Base-by-base conservation (phyloP, 768 basidiomycete genomes). In the Lentinula raphanica region DNA sequence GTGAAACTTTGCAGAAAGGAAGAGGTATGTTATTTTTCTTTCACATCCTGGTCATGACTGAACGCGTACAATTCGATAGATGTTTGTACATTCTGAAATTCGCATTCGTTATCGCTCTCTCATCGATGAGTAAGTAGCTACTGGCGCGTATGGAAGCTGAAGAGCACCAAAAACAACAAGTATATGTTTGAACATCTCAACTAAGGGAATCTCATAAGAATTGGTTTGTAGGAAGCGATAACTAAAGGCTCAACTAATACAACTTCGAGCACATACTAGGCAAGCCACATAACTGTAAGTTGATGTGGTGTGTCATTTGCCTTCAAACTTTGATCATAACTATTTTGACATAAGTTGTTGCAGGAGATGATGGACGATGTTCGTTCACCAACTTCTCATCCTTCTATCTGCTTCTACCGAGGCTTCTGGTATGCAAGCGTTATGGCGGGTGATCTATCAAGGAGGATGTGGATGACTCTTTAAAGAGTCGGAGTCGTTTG, bases 1-100 rank as follows among this genome's bases (percentile, higher is more conserved):
- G 71, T 23, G 77, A 84, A 49, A 83, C 82, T 3, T 68, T 86
- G 60, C 72, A 73, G 50, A 73, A 77, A 54, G 82, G 82, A 55
- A 74, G 76, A 81, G 84, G 85, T 84, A 67, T 58, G 80, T 71
- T 49, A 46, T 6, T 2, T 17, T 40, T 48, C 17, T 21, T 38
- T 42, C 2, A n/a, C 21, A 25, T 51, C 49, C 23, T 23, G 5
- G 42, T 39, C 12, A 54, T 38, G 56, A n/a, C 58, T 61, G 54
- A 63, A 13, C 32, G 21, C 29, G 23, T n/a, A 19, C 35, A 46
- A 2, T 23, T 42, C 31, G 27, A 35, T 25, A 38, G 56, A 39
- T 23, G 54, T 44, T 44, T 7, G 44, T 56, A 45, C n/a, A n/a
- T 3, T 56, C 25, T 44, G 39, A 35, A 29, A 29, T 3, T 3